Evolutionary conservation across 306 rosid species (phyloP).

Genomic region (Amphicarpaea edgeworthii): DNA sequence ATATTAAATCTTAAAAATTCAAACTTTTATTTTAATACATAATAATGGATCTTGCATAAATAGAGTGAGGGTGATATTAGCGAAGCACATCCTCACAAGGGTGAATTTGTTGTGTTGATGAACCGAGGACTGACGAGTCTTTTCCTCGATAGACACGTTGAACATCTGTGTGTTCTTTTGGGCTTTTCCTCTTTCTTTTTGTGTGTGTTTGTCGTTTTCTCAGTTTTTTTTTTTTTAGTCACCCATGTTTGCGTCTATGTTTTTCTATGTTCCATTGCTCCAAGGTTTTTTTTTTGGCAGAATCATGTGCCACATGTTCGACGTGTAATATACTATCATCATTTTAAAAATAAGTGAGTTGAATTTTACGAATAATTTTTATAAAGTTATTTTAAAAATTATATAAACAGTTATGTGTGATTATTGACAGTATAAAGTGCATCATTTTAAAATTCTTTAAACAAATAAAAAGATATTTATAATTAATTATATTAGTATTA

Average conservation of each 20-base stretch:
- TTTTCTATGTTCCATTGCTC: not conserved
- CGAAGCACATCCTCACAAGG: not conserved
- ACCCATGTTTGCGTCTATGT: not conserved
- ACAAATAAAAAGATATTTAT: not conserved
- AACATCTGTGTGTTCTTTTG: not conserved
- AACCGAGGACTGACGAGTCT: constrained; percentile 6
- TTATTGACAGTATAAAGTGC: no score
- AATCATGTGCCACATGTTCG: not conserved
- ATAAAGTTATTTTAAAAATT: no score
- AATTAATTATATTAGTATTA: not conserved
- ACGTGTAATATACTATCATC: no score
- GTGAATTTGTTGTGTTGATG: constrained; percentile 28
- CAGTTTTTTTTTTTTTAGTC: not conserved
- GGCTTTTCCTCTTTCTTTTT: not conserved
- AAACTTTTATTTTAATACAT: no score
- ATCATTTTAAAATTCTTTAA: no score
- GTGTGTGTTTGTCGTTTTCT: constrained; percentile 27
- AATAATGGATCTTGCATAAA: not conserved
- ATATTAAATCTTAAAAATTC: no score
- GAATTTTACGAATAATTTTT: no score
- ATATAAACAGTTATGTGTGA: no score
- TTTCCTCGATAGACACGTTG: constrained; percentile 44
- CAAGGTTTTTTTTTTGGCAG: not conserved
- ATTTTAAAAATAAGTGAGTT: no score
- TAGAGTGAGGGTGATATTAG: constrained; percentile 8